A percentile compares a stretch with the other conserved stretches of the same genome.
phyloP scores from a whole-genome alignment of 75 land plant genomes.

The Pinus tabuliformis region DNA sequence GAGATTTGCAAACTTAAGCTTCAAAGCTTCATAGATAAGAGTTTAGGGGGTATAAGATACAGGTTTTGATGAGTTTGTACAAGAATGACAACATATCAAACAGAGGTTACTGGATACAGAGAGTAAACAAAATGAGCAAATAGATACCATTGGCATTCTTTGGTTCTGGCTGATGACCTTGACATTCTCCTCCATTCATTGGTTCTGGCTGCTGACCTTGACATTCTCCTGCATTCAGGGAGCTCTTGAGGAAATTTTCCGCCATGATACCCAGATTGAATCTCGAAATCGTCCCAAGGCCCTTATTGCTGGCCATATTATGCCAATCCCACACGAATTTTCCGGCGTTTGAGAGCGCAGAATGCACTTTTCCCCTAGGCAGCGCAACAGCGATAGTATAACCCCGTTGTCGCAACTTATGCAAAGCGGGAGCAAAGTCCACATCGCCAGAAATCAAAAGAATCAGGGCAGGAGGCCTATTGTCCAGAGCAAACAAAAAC shows the following conservation, averaged over 20 bases:
- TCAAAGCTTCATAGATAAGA: too few species aligned
- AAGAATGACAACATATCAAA: neutral
- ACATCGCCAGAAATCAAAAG: constrained; percentile 86
- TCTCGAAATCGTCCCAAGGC: constrained; percentile 40
- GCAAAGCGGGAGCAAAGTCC: constrained; percentile 86
- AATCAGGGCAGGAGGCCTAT: constrained; percentile 79
- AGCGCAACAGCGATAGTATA: constrained; percentile 75
- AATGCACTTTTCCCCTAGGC: constrained; percentile 62
- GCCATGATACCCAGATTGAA: constrained; percentile 12
- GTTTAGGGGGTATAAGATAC: too few species aligned
- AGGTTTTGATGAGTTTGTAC: neutral
- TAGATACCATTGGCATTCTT: constrained; percentile 22
- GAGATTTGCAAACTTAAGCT: too few species aligned
- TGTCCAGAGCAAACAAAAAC: constrained; percentile 95
- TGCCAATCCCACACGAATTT: constrained; percentile 91
- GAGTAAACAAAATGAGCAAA: neutral
- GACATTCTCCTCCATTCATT: constrained; percentile 27
- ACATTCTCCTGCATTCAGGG: constrained; percentile 24
- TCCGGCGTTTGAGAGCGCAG: constrained; percentile 73
- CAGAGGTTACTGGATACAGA: neutral
- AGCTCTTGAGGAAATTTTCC: constrained; percentile 14
- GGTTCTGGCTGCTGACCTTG: constrained; percentile 35
- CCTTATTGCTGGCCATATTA: constrained; percentile 66
- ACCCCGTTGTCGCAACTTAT: constrained; percentile 87
- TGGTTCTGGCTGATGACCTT: constrained; percentile 31